Conservation (phyloP, 768 basidiomycete species). For the Phlebiopsis flavidoalba region DNA sequence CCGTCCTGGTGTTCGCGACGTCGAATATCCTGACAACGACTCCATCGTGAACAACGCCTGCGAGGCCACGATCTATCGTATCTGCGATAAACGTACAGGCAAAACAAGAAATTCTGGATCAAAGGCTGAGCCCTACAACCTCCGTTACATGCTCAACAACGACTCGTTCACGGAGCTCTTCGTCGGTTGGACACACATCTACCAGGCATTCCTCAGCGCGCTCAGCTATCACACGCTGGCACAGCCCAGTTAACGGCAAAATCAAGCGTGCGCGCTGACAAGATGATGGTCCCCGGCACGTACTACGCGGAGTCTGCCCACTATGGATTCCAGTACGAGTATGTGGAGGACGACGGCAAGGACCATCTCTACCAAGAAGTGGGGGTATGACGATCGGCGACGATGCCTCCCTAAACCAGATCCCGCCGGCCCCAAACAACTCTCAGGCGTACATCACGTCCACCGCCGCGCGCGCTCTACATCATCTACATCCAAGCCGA, state of each 20-base stretch:
- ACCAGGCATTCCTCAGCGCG: slow-evolving; percentile 54
- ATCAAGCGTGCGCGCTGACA: slow-evolving; percentile 36
- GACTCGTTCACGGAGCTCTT: slow-evolving; percentile 37
- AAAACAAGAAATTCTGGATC: slow-evolving; percentile 51
- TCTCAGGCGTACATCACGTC: slow-evolving; percentile 39
- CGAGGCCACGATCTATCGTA: slow-evolving; percentile 46
- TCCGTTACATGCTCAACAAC: slow-evolving; percentile 45
- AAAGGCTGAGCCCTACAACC: slow-evolving; percentile 60
- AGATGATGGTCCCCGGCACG: slow-evolving; percentile 42
- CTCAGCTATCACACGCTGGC: slow-evolving; percentile 61
- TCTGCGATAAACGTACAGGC: slow-evolving; percentile 33
- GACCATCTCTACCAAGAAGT: not conserved
- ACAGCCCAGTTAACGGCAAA: slow-evolving; percentile 46
- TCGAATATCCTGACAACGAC: slow-evolving; percentile 22
- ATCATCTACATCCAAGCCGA: slow-evolving; percentile 54
- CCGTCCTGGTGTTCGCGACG: slow-evolving; percentile 35
- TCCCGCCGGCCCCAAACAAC: slow-evolving; percentile 13
- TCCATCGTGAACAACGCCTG: slow-evolving; percentile 44
- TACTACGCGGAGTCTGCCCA: slow-evolving; percentile 40
- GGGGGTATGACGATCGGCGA: not conserved
- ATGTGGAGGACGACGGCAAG: not conserved
- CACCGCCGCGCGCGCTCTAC: slow-evolving; percentile 43
- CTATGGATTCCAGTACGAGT: slow-evolving; percentile 8
- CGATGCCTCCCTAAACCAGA: slow-evolving; percentile 6
- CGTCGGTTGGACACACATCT: slow-evolving; percentile 43